phyloP scores from a whole-genome alignment of 2,329 filamentous ascomycete species.

The Acrocalymma vagum region DNA sequence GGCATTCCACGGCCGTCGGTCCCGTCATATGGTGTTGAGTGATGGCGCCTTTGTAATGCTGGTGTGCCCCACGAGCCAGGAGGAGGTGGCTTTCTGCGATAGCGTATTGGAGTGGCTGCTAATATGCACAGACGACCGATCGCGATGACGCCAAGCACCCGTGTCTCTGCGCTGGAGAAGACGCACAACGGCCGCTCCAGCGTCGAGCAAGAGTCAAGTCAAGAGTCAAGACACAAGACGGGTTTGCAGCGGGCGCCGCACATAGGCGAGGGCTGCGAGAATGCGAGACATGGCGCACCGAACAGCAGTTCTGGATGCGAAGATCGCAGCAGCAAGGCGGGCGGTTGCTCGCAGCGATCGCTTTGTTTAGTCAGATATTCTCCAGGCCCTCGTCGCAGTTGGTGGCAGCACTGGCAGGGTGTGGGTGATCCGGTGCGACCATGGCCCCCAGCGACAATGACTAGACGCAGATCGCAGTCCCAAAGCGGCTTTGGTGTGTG shows the following conservation, averaged over 20 bases:
- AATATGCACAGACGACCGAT: slow-evolving; percentile 38
- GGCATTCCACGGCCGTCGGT: slow-evolving; percentile 21
- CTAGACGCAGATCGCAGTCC: slow-evolving; percentile 31
- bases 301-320: slow-evolving; percentile 33
- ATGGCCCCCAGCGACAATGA: slow-evolving; percentile 22
- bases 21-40: slow-evolving; percentile 25
- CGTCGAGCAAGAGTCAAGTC: background rate
- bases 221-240: background rate
- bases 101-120: slow-evolving; percentile 20
- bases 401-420: slow-evolving; percentile 34
- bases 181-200: background rate
- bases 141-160: slow-evolving; percentile 36
- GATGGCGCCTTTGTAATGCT: no score
- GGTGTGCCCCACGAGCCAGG: slow-evolving; percentile 17
- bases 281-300: slow-evolving; percentile 17
- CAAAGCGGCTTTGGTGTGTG: slow-evolving; percentile 20
- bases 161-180: slow-evolving; percentile 11
- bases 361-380: slow-evolving; percentile 26
- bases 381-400: slow-evolving; percentile 26
- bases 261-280: background rate
- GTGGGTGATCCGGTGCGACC: slow-evolving; percentile 26
- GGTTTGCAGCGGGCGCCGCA: no score
- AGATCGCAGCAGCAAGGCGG: slow-evolving; percentile 18
- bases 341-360: slow-evolving; percentile 32
- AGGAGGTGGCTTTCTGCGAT: slow-evolving; percentile 29